A percentile compares a stretch with the other conserved stretches of the same genome.
phyloP scores from a whole-genome alignment of 2,329 filamentous ascomycete genomes.

The Pseudogymnoascus sp. region DNA sequence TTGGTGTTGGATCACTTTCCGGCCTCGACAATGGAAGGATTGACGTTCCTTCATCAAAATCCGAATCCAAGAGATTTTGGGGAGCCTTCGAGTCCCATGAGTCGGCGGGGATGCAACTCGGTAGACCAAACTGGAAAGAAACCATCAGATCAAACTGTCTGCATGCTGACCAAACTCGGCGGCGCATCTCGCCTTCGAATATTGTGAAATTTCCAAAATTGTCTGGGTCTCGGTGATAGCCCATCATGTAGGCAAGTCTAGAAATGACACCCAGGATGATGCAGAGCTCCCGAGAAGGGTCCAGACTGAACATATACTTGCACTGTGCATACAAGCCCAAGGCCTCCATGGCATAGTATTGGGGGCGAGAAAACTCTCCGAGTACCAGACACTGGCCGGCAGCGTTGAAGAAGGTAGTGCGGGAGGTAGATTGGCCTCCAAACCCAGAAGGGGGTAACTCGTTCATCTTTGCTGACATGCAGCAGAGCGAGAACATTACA shows the following conservation, averaged over 20 bases:
- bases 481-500: slow-evolving; percentile 20
- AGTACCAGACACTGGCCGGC: slow-evolving; percentile 20
- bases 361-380: slow-evolving; percentile 20
- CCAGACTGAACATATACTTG: slow-evolving; percentile 21
- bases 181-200: slow-evolving; percentile 26
- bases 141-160: slow-evolving; percentile 23
- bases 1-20: slow-evolving; percentile 18
- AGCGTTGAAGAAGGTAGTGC: slow-evolving; percentile 12
- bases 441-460: not conserved
- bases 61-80: slow-evolving; percentile 22
- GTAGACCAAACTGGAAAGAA: slow-evolving; percentile 25
- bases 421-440: not conserved
- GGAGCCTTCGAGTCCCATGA: slow-evolving; percentile 21
- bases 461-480: slow-evolving; percentile 13
- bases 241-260: slow-evolving; percentile 23
- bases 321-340: slow-evolving; percentile 19
- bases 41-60: slow-evolving; percentile 22
- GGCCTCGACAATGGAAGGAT: slow-evolving; percentile 19
- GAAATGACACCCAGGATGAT: slow-evolving; percentile 20
- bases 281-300: slow-evolving; percentile 21
- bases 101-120: slow-evolving; percentile 20
- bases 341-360: slow-evolving; percentile 18
- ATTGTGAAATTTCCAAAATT: slow-evolving; percentile 15
- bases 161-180: slow-evolving; percentile 21
- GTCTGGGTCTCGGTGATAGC: slow-evolving; percentile 23